Conservation (phyloP, 257 asterid species). For the Nemophila menziesii region DNA sequence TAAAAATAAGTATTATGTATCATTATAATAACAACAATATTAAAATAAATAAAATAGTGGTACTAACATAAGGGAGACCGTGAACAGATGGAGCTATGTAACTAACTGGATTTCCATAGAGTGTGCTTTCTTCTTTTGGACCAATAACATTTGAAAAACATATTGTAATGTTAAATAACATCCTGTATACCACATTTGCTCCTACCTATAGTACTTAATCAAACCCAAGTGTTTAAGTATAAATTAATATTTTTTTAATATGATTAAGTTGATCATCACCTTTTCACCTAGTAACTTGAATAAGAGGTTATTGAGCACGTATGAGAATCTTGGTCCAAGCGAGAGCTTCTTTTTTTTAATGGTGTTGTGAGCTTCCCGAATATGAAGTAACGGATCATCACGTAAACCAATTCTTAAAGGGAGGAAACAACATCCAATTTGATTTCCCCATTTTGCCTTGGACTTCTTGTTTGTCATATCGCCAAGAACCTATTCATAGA, state of each 20-base stretch:
- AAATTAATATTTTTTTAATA: too few relatives aligned
- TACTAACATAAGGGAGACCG: conserved; percentile 29
- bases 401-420: conserved; percentile 19
- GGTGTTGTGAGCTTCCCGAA: conserved; percentile 26
- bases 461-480: conserved; percentile 31
- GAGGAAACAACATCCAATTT: conserved; percentile 21
- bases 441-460: conserved; percentile 36
- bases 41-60: too few relatives aligned
- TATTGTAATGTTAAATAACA: conserved; percentile 21
- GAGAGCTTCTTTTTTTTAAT: conserved; percentile 47
- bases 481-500: conserved; percentile 26
- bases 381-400: conserved; percentile 29
- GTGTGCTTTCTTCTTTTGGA: conserved; percentile 29
- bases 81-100: conserved; percentile 31
- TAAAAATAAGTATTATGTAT: too few relatives aligned
- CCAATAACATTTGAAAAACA: conserved; percentile 23
- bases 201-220: conserved; percentile 8
- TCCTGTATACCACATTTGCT: conserved; percentile 5
- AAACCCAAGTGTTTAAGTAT: too few relatives aligned
- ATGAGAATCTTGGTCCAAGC: conserved; percentile 21
- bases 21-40: too few relatives aligned
- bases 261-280: conserved; percentile 14
- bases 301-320: conserved; percentile 3
- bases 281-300: conserved; percentile 21
- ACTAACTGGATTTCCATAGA: conserved; percentile 26